These are phyloP conservation scores for Sclerotiophoma versabilis DNA, from an alignment of 2,329 filamentous ascomycete genomes.

Conservation along the genomic window DNA sequence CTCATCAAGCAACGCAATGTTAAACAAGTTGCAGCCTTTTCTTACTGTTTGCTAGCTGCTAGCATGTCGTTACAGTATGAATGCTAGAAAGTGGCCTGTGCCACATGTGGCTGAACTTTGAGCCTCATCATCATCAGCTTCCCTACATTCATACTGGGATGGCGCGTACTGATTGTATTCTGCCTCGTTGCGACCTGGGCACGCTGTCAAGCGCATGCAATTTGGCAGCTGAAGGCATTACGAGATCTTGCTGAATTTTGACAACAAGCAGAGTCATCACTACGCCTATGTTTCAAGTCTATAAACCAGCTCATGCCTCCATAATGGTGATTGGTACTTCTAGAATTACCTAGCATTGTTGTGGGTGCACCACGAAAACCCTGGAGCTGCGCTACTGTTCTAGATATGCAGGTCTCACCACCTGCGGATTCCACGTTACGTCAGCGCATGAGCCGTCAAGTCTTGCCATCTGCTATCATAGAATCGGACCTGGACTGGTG, in stretches of 20 bases:
- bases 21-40: too few relatives aligned
- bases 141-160: background rate
- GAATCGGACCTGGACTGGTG: background rate
- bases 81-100: too few relatives aligned
- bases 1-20: too few relatives aligned
- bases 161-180: background rate
- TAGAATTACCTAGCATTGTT: background rate
- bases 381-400: background rate
- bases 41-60: too few relatives aligned
- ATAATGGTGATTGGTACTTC: background rate
- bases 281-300: background rate
- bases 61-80: too few relatives aligned
- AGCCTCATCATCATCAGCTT: too few relatives aligned
- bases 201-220: background rate
- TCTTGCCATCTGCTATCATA: background rate
- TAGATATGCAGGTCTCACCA: slow-evolving; percentile 12
- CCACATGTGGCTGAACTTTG: too few relatives aligned
- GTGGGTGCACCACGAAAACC: slow-evolving; percentile 13
- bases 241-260: too few relatives aligned
- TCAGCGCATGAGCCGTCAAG: background rate
- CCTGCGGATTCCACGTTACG: slow-evolving; percentile 1
- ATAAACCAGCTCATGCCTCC: background rate
- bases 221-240: background rate
- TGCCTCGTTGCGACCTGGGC: background rate
- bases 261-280: background rate